These are phyloP conservation scores for Globisporangium polare DNA, from an alignment of 352 stramenopile genomes.

Conservation along the genomic window DNA sequence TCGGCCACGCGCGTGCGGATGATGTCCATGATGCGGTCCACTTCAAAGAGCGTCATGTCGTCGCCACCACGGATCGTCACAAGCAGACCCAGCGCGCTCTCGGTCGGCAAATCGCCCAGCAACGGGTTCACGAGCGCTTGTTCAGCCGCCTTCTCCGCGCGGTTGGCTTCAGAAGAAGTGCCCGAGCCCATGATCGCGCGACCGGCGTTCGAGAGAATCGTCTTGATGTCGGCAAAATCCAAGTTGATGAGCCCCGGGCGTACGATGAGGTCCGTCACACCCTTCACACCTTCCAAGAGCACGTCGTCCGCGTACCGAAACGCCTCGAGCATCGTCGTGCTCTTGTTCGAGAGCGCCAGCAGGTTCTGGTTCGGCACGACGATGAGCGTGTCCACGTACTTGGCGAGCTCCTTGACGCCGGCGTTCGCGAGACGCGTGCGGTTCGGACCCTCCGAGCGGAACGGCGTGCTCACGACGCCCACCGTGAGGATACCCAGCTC, in stretches of 20 bases:
- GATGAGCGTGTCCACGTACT: conserved; percentile 95
- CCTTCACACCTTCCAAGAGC: conserved; percentile 93
- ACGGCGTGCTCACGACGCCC: conserved; percentile 95
- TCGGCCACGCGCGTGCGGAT: conserved; percentile 75
- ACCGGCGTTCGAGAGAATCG: conserved; percentile 92
- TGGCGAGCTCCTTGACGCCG: conserved; percentile 89
- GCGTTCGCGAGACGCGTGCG: conserved; percentile 91
- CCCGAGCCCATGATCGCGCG: conserved; percentile 96
- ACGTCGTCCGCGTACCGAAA: conserved; percentile 95
- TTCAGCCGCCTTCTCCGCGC: conserved; percentile 88
- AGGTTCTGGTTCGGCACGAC: conserved; percentile 97
- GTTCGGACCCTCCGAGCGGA: conserved; percentile 94
- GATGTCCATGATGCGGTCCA: conserved; percentile 87
- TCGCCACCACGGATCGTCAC: conserved; percentile 94
- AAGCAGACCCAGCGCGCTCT: conserved; percentile 90
- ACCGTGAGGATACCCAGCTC: conserved; percentile 93
- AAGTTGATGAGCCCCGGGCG: conserved; percentile 96
- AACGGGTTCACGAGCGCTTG: conserved; percentile 95
- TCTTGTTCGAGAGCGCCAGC: conserved; percentile 89
- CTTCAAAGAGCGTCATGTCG: conserved; percentile 93
- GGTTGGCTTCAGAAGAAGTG: conserved; percentile 54
- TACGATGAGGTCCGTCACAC: conserved; percentile 95
- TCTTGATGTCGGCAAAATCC: conserved; percentile 97
- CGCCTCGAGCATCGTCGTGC: conserved; percentile 91
- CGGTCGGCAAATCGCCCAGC: conserved; percentile 91